Evolutionary conservation across 805 yeast genomes (phyloP).

Genomic region (Candida nanaspora): DNA sequence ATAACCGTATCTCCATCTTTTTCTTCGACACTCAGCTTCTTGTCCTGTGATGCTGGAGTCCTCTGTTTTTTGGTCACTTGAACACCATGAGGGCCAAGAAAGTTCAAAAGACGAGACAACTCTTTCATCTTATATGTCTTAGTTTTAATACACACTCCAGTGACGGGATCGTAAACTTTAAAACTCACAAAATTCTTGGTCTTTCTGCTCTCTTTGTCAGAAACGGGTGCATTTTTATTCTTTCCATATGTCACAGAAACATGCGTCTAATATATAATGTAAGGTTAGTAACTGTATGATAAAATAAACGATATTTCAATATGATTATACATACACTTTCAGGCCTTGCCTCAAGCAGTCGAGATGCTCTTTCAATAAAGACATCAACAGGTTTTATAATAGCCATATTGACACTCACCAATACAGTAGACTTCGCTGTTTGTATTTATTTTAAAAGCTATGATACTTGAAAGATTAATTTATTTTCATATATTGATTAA

Average conservation of each 20-base stretch:
- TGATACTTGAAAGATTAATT: too few relatives aligned
- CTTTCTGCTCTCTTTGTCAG: not conserved
- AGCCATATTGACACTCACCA: conserved; percentile 3
- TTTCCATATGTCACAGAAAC: conserved; percentile 5
- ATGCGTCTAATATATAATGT: conserved; percentile 1
- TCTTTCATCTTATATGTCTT: conserved; percentile 62
- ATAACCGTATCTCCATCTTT: not conserved
- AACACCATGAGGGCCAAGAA: conserved; percentile 61
- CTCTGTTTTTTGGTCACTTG: conserved; percentile 20
- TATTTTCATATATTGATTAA: too few relatives aligned
- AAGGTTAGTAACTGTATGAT: not conserved
- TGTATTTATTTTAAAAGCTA: too few relatives aligned
- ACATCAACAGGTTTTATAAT: conserved; percentile 4
- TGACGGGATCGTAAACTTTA: conserved; percentile 58
- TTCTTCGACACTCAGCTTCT: conserved; percentile 1
- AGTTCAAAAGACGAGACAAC: conserved; percentile 62
- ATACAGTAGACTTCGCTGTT: too few relatives aligned
- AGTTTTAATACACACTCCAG: conserved; percentile 55
- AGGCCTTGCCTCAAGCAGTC: conserved; percentile 7
- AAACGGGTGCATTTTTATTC: not conserved
- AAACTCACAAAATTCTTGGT: conserved; percentile 21
- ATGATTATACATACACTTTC: conserved; percentile 5
- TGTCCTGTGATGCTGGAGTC: conserved; percentile 1
- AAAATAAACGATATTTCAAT: not conserved
- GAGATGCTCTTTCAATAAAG: conserved; percentile 5